These are phyloP conservation scores for Parathielavia appendiculata DNA, from an alignment of 495 filamentous ascomycete genomes.

Conservation along the genomic window DNA sequence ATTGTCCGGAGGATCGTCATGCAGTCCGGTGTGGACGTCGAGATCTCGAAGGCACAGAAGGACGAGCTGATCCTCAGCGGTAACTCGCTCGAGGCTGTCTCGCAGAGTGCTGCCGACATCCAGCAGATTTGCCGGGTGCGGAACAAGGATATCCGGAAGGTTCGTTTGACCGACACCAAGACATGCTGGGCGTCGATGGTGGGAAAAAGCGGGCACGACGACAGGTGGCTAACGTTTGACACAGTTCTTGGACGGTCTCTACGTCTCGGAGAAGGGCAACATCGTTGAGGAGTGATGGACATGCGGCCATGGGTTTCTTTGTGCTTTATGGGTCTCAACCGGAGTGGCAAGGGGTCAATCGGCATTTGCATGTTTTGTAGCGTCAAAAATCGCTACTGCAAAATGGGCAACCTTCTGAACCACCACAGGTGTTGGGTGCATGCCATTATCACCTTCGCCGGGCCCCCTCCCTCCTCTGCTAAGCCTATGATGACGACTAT, in stretches of 20 bases:
- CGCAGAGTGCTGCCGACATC: conserved; percentile 96
- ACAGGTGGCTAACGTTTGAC: conserved; percentile 30
- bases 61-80: conserved; percentile 90
- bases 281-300: conserved; percentile 62
- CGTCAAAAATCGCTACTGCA: conserved; percentile 42
- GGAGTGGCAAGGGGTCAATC: conserved; percentile 39
- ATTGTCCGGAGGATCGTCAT: conserved; percentile 87
- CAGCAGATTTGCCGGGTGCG: conserved; percentile 98
- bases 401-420: conserved; percentile 43
- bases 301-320: conserved; percentile 46
- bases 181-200: neutral
- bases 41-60: conserved; percentile 85
- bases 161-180: conserved; percentile 29
- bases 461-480: conserved; percentile 2
- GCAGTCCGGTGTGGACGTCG: conserved; percentile 83
- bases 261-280: conserved; percentile 97
- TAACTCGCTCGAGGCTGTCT: conserved; percentile 94
- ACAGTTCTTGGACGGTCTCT: conserved; percentile 98
- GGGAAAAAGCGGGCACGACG: neutral
- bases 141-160: conserved; percentile 99
- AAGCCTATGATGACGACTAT: conserved; percentile 11
- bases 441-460: conserved; percentile 16
- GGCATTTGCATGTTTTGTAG: conserved; percentile 57
- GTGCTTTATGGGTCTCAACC: conserved; percentile 40
- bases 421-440: conserved; percentile 28